Evolutionary conservation across 371 early-diverging fungal species (phyloP).

Genomic region (Lichtheimia hyalospora): DNA sequence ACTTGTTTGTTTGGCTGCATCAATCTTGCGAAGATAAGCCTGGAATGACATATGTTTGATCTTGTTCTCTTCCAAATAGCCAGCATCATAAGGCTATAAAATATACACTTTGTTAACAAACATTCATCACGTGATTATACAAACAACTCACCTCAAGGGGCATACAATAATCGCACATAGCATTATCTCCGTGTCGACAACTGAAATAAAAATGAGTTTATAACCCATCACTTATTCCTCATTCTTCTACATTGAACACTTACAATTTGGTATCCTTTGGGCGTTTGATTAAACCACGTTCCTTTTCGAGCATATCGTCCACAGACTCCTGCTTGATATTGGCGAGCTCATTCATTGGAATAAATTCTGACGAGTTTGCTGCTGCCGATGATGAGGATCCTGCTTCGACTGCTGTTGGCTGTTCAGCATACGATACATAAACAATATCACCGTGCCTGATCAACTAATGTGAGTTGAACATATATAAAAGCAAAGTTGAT

Average conservation of each 20-base stretch:
- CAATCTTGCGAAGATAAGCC: slow-evolving; percentile 82
- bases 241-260: slow-evolving; percentile 7
- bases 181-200: slow-evolving; percentile 88
- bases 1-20: slow-evolving; percentile 65
- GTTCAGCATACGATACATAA: slow-evolving; percentile 57
- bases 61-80: slow-evolving; percentile 84
- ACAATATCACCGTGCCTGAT: slow-evolving; percentile 83
- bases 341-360: slow-evolving; percentile 14
- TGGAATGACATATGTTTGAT: slow-evolving; percentile 98
- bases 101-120: neutral
- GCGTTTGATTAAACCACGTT: slow-evolving; percentile 84
- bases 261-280: slow-evolving; percentile 81
- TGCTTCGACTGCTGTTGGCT: slow-evolving; percentile 19
- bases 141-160: slow-evolving; percentile 76
- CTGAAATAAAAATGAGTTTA: slow-evolving; percentile 30
- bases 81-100: slow-evolving; percentile 81
- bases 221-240: neutral
- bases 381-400: slow-evolving; percentile 9
- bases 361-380: slow-evolving; percentile 17
- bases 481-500: neutral
- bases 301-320: slow-evolving; percentile 80
- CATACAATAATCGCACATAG: slow-evolving; percentile 98
- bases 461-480: no score
- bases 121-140: neutral
- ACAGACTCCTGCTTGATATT: slow-evolving; percentile 71